These are phyloP conservation scores for Oidium heveae DNA, from an alignment of 2,329 filamentous ascomycete genomes.

Conservation along the genomic window DNA sequence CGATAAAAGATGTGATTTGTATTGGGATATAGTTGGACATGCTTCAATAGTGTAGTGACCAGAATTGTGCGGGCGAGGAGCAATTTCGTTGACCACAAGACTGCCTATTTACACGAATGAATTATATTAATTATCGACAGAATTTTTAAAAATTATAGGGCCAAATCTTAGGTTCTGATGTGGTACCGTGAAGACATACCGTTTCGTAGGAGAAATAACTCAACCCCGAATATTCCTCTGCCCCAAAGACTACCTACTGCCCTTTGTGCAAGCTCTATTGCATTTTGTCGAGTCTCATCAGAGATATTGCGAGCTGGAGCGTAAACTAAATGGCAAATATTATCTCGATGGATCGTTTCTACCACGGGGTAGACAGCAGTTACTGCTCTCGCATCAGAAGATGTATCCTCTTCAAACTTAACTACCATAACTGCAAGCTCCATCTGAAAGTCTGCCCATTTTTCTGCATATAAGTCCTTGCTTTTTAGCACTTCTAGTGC, in stretches of 20 bases:
- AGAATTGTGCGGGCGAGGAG: constrained; percentile 24
- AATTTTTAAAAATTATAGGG: too few species aligned
- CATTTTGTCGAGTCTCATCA: constrained; percentile 31
- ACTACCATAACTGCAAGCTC: constrained; percentile 91
- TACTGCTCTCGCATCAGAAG: constrained; percentile 19
- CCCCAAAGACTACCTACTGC: constrained; percentile 64
- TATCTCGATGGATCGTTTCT: constrained; percentile 88
- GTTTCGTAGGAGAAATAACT: constrained; percentile 71
- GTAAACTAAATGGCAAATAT: constrained; percentile 81
- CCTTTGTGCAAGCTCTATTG: constrained; percentile 51
- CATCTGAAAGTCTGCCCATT: constrained; percentile 51
- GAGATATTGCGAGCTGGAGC: constrained; percentile 54
- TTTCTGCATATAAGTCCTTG: constrained; percentile 63
- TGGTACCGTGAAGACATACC: constrained; percentile 14
- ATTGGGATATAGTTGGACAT: constrained; percentile 67
- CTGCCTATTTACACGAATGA: not conserved
- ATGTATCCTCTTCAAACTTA: constrained; percentile 44
- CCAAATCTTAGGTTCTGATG: not conserved
- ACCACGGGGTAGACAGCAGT: constrained; percentile 62
- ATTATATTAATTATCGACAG: too few species aligned
- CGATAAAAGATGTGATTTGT: constrained; percentile 55
- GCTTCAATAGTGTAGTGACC: constrained; percentile 92
- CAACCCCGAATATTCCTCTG: constrained; percentile 83
- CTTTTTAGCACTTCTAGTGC: constrained; percentile 45
- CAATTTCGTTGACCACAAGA: constrained; percentile 8